A percentile compares a stretch with the other conserved stretches of the same genome.
These are phyloP conservation scores for Pseudocercospora macadamiae DNA, from an alignment of 2,329 filamentous ascomycete species.

Conservation along the genomic window DNA sequence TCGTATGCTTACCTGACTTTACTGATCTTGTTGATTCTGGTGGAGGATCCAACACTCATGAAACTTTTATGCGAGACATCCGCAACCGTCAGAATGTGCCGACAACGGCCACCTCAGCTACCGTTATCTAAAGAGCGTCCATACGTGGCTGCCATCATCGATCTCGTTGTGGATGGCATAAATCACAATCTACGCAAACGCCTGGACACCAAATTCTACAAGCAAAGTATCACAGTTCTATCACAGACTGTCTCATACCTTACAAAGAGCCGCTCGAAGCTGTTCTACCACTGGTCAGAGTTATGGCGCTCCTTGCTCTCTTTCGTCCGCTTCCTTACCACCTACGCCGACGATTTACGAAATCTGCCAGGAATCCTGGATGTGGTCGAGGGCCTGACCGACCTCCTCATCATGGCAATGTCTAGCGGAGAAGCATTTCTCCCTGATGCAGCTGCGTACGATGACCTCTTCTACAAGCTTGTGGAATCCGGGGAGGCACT, in stretches of 20 bases:
- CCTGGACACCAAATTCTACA: slow-evolving; percentile 74
- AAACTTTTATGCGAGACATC: slow-evolving; percentile 83
- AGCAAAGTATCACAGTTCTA: slow-evolving; percentile 76
- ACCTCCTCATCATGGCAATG: slow-evolving; percentile 80
- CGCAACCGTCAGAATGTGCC: slow-evolving; percentile 76
- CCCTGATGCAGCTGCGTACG: slow-evolving; percentile 82
- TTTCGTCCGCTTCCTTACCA: slow-evolving; percentile 86
- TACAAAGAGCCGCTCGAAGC: slow-evolving; percentile 76
- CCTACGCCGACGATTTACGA: slow-evolving; percentile 78
- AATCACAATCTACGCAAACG: slow-evolving; percentile 89
- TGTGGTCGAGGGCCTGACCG: slow-evolving; percentile 76
- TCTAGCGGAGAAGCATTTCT: slow-evolving; percentile 89
- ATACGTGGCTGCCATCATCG: slow-evolving; percentile 75
- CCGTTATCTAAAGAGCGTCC: slow-evolving; percentile 72
- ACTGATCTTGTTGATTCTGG: slow-evolving; percentile 79
- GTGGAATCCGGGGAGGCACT: slow-evolving; percentile 88
- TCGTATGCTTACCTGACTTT: slow-evolving; percentile 85
- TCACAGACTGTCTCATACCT: slow-evolving; percentile 82
- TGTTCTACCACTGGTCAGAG: slow-evolving; percentile 92
- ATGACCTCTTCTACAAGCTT: slow-evolving; percentile 97
- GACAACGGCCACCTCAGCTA: slow-evolving; percentile 84
- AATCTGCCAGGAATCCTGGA: slow-evolving; percentile 68
- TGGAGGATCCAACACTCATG: slow-evolving; percentile 81
- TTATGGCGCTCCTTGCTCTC: slow-evolving; percentile 88
- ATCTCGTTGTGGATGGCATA: slow-evolving; percentile 86